phyloP scores from a whole-genome alignment of 73 alveolate species.

The Durusdinium trenchii region DNA sequence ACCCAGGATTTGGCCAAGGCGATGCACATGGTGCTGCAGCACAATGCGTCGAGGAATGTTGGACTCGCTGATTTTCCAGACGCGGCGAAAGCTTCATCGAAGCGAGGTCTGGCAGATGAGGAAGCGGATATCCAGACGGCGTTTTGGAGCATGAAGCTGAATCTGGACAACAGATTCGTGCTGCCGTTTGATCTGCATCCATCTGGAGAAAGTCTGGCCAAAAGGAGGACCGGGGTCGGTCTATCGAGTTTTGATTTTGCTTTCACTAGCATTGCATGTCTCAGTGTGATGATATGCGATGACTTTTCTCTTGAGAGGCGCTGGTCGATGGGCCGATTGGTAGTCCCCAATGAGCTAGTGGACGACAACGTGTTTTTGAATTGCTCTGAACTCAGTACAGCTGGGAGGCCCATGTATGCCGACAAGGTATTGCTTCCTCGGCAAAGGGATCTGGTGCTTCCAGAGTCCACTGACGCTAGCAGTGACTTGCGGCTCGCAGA shows the following conservation, averaged over 20 bases:
- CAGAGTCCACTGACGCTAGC: neutral
- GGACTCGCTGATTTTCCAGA: neutral
- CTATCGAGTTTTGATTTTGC: neutral
- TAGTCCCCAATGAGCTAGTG: neutral
- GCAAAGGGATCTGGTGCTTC: neutral
- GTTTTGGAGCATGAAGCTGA: neutral
- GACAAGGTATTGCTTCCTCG: neutral
- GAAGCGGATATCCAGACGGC: neutral
- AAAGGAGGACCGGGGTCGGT: neutral
- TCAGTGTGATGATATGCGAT: neutral
- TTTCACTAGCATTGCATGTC: neutral
- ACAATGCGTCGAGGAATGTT: neutral
- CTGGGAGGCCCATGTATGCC: neutral
- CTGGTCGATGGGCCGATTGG: neutral
- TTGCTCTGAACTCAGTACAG: neutral
- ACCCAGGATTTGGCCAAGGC: neutral
- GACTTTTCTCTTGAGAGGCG: neutral
- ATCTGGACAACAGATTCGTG: neutral
- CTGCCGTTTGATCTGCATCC: neutral
- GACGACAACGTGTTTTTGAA: neutral
- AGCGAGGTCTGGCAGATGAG: slow-evolving; percentile 29
- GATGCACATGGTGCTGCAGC: neutral
- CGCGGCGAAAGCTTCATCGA: neutral
- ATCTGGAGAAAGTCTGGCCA: neutral
- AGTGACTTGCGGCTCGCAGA: neutral